Evolutionary conservation across 176 grass and related monocot species (phyloP), one percentile per base, ranked within the genome.

Genomic region (Phragmites australis): DNA sequence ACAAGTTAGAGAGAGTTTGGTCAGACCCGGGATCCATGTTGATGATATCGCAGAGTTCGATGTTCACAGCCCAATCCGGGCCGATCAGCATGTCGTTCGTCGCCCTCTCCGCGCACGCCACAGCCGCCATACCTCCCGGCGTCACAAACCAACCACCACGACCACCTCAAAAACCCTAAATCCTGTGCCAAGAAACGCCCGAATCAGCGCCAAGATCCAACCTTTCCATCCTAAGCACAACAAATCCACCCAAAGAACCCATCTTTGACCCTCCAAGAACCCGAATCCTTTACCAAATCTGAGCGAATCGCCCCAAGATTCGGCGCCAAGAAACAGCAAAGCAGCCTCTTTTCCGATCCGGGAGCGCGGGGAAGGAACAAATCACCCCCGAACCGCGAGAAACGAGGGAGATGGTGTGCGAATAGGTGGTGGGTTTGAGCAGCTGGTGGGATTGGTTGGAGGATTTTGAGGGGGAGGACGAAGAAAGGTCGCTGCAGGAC

Each of bases 41-140:
- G 80, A 99, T 91, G 92, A 99, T 95, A 88, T 99, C 97, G 64
- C 97, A 99, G 27, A 99, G 89, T 82, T 99, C 97, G 82, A 99
- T 95, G 81, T 99, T 99, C 40, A 99, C 80, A 37, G 90, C 93
- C 97, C 97, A 99, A 55, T 99, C 97, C 10, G 97, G 97, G 6
- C 97, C 92, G 57, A 93, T 99, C 21, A 99, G 67, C 87, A 93
- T 90, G 75, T 96, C 97, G 80, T 70, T 99, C 15, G 97, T 99
- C 27, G 97, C 97, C 86, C 97, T 85, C 71, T 99, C 97, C 6
- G 89, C 88, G 67, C 88, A 96, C 2, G 84, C 87, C 79, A 81
- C 88, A 3, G 90, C 97, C 30, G 90, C 86, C 65, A 84, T 89
- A 55, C 19, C 82, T 23, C 30, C 30, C 55, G 46, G 81, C 68